phyloP scores from a whole-genome alignment of 1,284 basidiomycete genomes.

The Amylostereum areolatum region DNA sequence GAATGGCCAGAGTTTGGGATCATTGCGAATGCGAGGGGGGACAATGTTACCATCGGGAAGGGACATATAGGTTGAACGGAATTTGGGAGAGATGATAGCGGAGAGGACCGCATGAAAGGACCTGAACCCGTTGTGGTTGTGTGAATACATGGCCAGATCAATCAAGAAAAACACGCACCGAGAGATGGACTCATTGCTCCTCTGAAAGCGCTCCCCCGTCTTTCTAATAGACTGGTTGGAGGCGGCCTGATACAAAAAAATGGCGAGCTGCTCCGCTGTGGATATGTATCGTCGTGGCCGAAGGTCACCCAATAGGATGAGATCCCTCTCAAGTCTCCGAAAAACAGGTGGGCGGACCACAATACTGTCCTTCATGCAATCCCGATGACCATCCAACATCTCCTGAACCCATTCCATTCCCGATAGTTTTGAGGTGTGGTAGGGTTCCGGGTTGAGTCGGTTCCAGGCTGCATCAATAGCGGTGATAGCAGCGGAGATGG shows the following conservation, averaged over 20 bases:
- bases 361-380: slow-evolving; percentile 12
- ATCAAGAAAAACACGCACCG: slow-evolving; percentile 7
- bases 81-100: slow-evolving; percentile 1
- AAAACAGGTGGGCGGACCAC: slow-evolving; percentile 3
- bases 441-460: slow-evolving; percentile 3
- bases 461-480: not conserved
- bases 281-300: not conserved
- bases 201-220: slow-evolving; percentile 15
- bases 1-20: slow-evolving; percentile 16
- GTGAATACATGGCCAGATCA: no score
- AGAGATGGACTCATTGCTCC: slow-evolving; percentile 14
- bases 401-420: slow-evolving; percentile 14
- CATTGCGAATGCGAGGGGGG: slow-evolving; percentile 6
- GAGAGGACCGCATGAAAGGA: slow-evolving; percentile 7
- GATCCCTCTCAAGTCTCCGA: slow-evolving; percentile 1
- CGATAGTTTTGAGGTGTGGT: slow-evolving; percentile 14
- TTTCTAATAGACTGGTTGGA: slow-evolving; percentile 7
- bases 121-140: slow-evolving; percentile 2
- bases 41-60: slow-evolving; percentile 7
- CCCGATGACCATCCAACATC: slow-evolving; percentile 14
- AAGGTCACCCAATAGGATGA: slow-evolving; percentile 1
- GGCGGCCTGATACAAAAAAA: slow-evolving; percentile 14
- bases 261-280: slow-evolving; percentile 8
- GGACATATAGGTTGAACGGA: slow-evolving; percentile 3
- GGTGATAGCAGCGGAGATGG: not conserved